Evolutionary conservation across 202 grass and related monocot genomes (phyloP).

Genomic region (Musa balbisiana): DNA sequence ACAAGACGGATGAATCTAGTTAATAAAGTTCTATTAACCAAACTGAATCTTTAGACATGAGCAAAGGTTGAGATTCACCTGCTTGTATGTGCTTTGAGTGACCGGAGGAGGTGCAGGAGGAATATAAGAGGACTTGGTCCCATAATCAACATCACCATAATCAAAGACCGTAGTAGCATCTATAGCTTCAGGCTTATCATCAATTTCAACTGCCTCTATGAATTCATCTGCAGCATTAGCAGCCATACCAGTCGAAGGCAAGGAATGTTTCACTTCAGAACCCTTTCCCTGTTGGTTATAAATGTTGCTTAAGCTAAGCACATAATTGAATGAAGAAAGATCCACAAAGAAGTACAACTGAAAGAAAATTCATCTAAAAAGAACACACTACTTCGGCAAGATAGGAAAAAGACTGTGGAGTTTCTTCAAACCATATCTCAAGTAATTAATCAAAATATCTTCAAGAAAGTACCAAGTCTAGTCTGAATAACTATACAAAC

Average conservation of each 20-base stretch:
- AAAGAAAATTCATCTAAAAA: too few relatives aligned
- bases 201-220: constrained; percentile 50
- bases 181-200: constrained; percentile 41
- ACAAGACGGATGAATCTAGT: background rate
- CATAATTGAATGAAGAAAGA: background rate
- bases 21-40: too few relatives aligned
- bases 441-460: too few relatives aligned
- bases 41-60: background rate
- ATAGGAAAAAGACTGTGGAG: too few relatives aligned
- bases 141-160: constrained; percentile 27
- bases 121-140: constrained; percentile 41
- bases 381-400: too few relatives aligned
- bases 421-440: too few relatives aligned
- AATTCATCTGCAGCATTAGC: constrained; percentile 58
- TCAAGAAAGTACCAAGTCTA: too few relatives aligned
- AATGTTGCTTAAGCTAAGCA: background rate
- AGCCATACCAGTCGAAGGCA: constrained; percentile 65
- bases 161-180: constrained; percentile 25
- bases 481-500: too few relatives aligned
- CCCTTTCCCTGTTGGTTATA: constrained; percentile 45
- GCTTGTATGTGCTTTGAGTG: constrained; percentile 38
- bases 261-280: constrained; percentile 39
- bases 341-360: too few relatives aligned
- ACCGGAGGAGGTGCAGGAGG: constrained; percentile 29
- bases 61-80: constrained; percentile 36